Evolutionary conservation across 2,329 filamentous ascomycete genomes (phyloP), one percentile per base, ranked within the genome.

Genomic region (Chaetomiaceae sp.): DNA sequence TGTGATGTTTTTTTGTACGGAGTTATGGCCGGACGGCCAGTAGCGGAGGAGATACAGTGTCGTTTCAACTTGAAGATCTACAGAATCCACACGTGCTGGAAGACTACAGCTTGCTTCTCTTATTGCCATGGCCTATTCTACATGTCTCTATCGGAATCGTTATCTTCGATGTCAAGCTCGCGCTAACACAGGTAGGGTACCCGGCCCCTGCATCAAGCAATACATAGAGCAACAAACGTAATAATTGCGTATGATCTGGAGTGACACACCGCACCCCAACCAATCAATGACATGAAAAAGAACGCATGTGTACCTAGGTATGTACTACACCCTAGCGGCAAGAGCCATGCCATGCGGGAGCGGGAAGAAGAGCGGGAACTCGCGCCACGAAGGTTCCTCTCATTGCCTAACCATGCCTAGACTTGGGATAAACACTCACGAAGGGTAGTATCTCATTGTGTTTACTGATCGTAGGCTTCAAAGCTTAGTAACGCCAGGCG

Each of bases 281-380:
- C 47, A 49, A 49, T 49, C 47, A 49, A 49, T 49, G 8, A 10
- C n/a, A 43, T 30, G 30, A 10, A 6, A 42, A 49, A 38, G 27
- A 36, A 9, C 9, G 5, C 9, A 9, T 27, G 25, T 9, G 5
- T n/a, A n/a, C n/a, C n/a, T n/a, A n/a, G n/a, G n/a, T n/a, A n/a
- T n/a, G n/a, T n/a, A n/a, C n/a, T n/a, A n/a, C n/a, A n/a, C n/a
- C n/a, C n/a, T n/a, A n/a, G n/a, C n/a, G n/a, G n/a, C n/a, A n/a
- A n/a, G n/a, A n/a, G n/a, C n/a, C n/a, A n/a, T n/a, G n/a, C n/a
- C n/a, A n/a, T 27, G 25, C 25, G 25, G 9, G 25, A 27, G 25
- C 25, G 5, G 25, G 25, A 27, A n/a, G n/a, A n/a, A n/a, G n/a
- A n/a, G 16, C 7, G 16, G 16, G 16, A 21, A 20, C 34, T 9